Conservation (phyloP, 2,329 filamentous ascomycete species). For the Sordariomycetes sp. region DNA sequence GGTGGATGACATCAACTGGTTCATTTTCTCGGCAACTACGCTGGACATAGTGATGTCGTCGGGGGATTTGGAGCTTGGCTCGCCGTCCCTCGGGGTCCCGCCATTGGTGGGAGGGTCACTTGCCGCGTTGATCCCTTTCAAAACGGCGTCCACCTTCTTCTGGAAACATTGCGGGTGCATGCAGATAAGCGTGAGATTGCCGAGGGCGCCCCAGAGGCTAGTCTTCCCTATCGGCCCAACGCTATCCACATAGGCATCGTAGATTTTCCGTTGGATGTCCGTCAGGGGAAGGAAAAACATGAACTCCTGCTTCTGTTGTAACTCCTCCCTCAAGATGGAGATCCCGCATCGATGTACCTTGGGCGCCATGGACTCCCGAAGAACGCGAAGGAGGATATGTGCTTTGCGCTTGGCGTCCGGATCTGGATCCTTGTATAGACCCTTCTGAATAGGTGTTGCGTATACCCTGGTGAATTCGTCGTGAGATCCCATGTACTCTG, state of each 20-base stretch:
- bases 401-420: slow-evolving; percentile 42
- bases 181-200: slow-evolving; percentile 34
- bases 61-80: background rate
- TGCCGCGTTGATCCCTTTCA: background rate
- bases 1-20: background rate
- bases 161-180: slow-evolving; percentile 40
- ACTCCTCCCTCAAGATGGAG: slow-evolving; percentile 48
- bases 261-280: slow-evolving; percentile 50
- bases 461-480: slow-evolving; percentile 62
- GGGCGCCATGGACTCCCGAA: slow-evolving; percentile 62
- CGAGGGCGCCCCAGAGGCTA: slow-evolving; percentile 18
- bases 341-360: slow-evolving; percentile 72
- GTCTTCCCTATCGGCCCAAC: background rate
- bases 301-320: slow-evolving; percentile 74
- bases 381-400: slow-evolving; percentile 55
- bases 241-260: slow-evolving; percentile 33
- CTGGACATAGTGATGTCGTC: background rate
- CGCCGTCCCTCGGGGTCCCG: background rate
- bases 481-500: slow-evolving; percentile 60
- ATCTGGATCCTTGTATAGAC: slow-evolving; percentile 57
- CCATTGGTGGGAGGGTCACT: background rate
- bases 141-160: slow-evolving; percentile 16
- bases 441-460: slow-evolving; percentile 60
- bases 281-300: slow-evolving; percentile 66
- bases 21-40: background rate